Percentiles rank a stretch among this genome's conserved stretches.
Conservation (phyloP, 2,329 filamentous ascomycete species). For the Cladosporium sp. region DNA sequence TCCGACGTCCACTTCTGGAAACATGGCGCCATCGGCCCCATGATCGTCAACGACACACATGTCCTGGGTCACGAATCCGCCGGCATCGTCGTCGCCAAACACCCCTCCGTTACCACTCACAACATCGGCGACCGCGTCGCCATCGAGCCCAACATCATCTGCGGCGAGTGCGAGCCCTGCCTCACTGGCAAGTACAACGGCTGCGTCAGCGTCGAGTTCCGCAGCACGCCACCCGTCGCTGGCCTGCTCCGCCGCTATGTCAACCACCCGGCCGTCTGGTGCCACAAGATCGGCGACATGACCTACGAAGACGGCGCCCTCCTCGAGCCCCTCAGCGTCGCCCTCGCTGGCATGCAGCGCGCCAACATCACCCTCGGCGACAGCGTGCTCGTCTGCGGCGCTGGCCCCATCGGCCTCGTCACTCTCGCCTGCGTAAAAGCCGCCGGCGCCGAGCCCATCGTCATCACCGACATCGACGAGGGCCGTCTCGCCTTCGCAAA, state of each 20-base stretch:
- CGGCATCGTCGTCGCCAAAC: constrained; percentile 75
- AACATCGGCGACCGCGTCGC: constrained; percentile 88
- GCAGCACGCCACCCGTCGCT: constrained; percentile 85
- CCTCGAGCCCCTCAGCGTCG: constrained; percentile 86
- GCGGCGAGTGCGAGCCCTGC: constrained; percentile 86
- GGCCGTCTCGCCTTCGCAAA: constrained; percentile 82
- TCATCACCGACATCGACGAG: constrained; percentile 93
- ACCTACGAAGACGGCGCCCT: constrained; percentile 87
- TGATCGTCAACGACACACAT: constrained; percentile 86
- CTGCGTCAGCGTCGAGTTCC: constrained; percentile 80
- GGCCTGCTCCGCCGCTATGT: constrained; percentile 89
- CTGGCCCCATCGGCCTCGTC: constrained; percentile 90
- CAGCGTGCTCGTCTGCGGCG: constrained; percentile 84
- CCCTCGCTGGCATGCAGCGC: constrained; percentile 82
- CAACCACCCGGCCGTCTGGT: constrained; percentile 92
- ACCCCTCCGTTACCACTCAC: constrained; percentile 75
- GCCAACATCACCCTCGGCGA: constrained; percentile 81
- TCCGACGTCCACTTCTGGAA: constrained; percentile 98
- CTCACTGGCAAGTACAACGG: constrained; percentile 93
- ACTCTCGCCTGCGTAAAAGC: constrained; percentile 81
- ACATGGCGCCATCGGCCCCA: constrained; percentile 89
- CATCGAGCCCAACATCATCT: constrained; percentile 92
- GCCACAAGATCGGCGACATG: constrained; percentile 93
- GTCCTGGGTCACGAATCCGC: constrained; percentile 94
- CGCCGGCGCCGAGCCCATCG: constrained; percentile 84